These are phyloP conservation scores for Aspergillus eucalypticola DNA, from an alignment of 2,329 filamentous ascomycete species.

Conservation along the genomic window DNA sequence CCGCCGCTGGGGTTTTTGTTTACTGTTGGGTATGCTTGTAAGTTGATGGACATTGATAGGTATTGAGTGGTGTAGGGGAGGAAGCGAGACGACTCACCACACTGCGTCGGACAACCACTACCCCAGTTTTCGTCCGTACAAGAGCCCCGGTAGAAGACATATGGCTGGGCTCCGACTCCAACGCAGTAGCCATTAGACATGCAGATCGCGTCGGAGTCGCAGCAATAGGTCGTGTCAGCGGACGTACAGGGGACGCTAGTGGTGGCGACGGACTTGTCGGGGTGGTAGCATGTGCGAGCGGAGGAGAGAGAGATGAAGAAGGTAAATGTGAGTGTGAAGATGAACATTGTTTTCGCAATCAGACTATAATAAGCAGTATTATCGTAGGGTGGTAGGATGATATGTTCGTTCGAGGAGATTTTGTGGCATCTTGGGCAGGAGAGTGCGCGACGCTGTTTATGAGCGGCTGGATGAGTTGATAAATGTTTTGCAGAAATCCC, in stretches of 20 bases:
- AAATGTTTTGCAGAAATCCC: too few relatives aligned
- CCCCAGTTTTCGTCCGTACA: slow-evolving; percentile 7
- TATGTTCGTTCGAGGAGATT: not conserved
- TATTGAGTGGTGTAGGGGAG: too few relatives aligned
- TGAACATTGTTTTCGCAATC: not conserved
- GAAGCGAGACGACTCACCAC: not conserved
- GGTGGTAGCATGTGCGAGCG: slow-evolving; percentile 10
- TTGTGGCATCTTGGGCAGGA: too few relatives aligned
- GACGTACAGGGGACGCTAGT: not conserved
- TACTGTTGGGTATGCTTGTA: not conserved
- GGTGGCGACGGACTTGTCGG: slow-evolving; percentile 1
- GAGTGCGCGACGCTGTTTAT: too few relatives aligned
- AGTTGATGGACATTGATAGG: not conserved
- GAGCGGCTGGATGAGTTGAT: too few relatives aligned
- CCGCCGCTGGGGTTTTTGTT: not conserved
- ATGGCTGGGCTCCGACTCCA: not conserved
- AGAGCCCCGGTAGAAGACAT: not conserved
- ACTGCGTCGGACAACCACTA: slow-evolving; percentile 3
- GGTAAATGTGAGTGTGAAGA: not conserved
- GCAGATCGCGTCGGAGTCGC: slow-evolving; percentile 3
- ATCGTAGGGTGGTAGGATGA: not conserved
- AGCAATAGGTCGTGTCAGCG: slow-evolving; percentile 2
- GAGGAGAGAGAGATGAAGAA: not conserved
- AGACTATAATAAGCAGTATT: not conserved
- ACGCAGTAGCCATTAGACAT: slow-evolving; percentile 9